These are phyloP conservation scores for Ephemerocybe angulata DNA, from an alignment of 768 basidiomycete genomes.

Conservation along the genomic window DNA sequence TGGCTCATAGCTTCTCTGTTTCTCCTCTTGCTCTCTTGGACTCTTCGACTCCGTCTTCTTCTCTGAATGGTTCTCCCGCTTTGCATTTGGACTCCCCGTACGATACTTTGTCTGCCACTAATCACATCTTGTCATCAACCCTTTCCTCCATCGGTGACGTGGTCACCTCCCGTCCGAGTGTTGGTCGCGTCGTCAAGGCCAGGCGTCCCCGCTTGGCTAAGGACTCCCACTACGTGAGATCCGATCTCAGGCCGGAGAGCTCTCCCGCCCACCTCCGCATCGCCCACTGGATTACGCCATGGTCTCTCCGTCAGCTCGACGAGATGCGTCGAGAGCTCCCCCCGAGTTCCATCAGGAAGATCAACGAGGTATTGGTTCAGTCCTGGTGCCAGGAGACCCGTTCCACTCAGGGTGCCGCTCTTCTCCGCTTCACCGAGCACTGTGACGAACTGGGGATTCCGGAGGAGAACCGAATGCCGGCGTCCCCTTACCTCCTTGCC, in stretches of 20 bases:
- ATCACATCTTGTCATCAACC: background rate
- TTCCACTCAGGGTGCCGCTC: background rate
- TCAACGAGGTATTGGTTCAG: background rate
- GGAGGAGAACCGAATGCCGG: slow-evolving; percentile 25
- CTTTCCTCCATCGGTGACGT: background rate
- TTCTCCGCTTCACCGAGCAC: no score
- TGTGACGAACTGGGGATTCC: slow-evolving; percentile 25
- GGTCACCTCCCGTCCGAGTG: background rate
- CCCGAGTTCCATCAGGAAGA: background rate
- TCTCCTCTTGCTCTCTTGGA: background rate
- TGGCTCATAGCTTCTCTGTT: background rate
- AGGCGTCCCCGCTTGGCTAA: background rate
- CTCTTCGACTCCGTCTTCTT: background rate
- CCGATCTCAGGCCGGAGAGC: background rate
- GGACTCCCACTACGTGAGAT: background rate
- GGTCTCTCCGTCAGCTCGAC: no score
- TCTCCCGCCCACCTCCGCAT: no score
- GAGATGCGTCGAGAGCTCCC: background rate
- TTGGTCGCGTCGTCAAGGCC: background rate
- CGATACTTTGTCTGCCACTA: background rate
- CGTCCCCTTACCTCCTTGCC: slow-evolving; percentile 21
- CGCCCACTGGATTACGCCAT: no score
- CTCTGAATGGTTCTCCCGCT: background rate
- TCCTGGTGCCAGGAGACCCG: background rate
- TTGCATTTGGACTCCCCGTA: no score